Base-by-base conservation (phyloP, 108 stramenopile genomes). In the Epipyxis sp. region DNA sequence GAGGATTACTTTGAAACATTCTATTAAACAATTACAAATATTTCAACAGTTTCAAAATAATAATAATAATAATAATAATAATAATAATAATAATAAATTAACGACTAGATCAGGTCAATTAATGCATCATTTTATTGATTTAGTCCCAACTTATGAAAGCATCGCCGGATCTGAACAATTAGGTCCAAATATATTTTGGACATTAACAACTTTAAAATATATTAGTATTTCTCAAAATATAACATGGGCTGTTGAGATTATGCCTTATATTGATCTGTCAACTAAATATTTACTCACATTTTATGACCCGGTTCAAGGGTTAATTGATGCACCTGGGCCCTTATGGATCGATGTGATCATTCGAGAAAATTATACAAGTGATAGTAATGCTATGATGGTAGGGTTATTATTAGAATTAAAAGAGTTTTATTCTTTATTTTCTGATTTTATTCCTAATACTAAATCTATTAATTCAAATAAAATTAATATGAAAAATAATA, bases 181-280 rank as follows among this genome's bases (percentile, higher is more conserved):
- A 29, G 83, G 83, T 16, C 83, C 83, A 35, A 84, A 84, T 58
- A 46, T 84, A 2, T 84, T 84, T 42, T 84, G 83, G 83, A 42
- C 79, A 20, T 59, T 84, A 54, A 67, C 27, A 6, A 32, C 34
- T 37, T 32, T 74, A 42, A 37, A 42, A 6, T 74, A 74, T 37
- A 13, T 57, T 13, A 76, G 40, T 68, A 77, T 59, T 37, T 59
- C 0, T 2, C 71, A 72, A 1, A 44, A 84, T 46, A 42, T 69
- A 0, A 34, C 41, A 45, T 84, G 78, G 79, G 35, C 76, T 6
- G 35, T 42, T 16, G 13, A 16, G 40, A 69, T 69, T 44, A 69
- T 81, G 71, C 83, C 83, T 2, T 79, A 80, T 42, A 65, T 84
- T 1, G 42, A 77, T 34, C 43, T 54, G 2, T 79, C 83, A 34